Evolutionary conservation across 2,329 filamentous ascomycete species (phyloP), one percentile per base, ranked within the genome.

Genomic region (Neopestalotiopsis sp.): DNA sequence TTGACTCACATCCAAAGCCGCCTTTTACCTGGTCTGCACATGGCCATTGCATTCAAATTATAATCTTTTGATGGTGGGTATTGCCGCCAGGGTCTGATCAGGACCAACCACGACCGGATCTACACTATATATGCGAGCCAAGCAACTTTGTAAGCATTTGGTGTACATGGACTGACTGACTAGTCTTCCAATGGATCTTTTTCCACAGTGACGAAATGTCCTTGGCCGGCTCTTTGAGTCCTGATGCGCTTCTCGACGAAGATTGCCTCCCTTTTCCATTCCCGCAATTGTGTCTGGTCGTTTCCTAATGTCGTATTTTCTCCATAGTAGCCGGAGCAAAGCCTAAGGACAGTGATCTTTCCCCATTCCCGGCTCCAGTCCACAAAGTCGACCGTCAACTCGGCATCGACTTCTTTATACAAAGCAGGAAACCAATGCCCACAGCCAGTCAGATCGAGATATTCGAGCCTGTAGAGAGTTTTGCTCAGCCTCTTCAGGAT

Each of bases 391-490:
- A 73, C 38, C 1, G 65, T 70, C 12, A 76, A 73, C n/a, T 87
- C 84, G 49, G 83, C 81, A 38, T 83, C 83, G 0, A 81, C 82
- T 2, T 74, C 71, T 45, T 71, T 73, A 71, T 80, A 81, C 65
- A 90, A 77, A 10, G 86, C 87, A 62, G 80, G 79, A 69, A 83
- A 82, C 89, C 89, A 91, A 17, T 83, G 76, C 0, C 77, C 79
- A 71, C 89, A 91, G 1, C 89, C 89, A 0, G 87, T 89, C 53
- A 91, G 77, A 73, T 91, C 88, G 7, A 91, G 81, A 65, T 87
- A 89, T 75, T 90, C 88, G 1, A 91, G 81, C 20, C 85, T 78
- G 73, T 91, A 91, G 7, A 90, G 79, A 24, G 78, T 79, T 70
- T 81, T 83, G 76, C 87, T 88, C 13, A 91, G 79, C 70, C 85